Evolutionary conservation across 495 filamentous ascomycete genomes (phyloP), one percentile per base, ranked within the genome.

Genomic region (Hypoxylon fuscum): DNA sequence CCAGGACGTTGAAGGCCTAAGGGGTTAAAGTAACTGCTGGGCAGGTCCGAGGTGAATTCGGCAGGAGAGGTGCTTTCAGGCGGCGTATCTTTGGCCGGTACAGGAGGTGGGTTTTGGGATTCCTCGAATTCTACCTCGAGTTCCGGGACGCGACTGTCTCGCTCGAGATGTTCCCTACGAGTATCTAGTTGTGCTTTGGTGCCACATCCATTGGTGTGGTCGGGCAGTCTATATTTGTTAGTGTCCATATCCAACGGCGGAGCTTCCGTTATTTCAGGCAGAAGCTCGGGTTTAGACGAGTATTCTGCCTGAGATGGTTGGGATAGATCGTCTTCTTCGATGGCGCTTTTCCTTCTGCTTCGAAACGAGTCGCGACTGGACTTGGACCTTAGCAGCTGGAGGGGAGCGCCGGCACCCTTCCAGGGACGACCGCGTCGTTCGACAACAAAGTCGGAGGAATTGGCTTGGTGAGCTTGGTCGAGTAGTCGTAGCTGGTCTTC

Each of bases 401-500:
- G 75, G 64, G 74, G 77, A 45, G 66, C 68, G 17, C 79, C 71
- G 56, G 72, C 61, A 58, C 80, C 85, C 76, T 78, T 85, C 87
- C 88, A 90, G 43, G 85, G 79, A 59, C 86, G 83, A 46, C 88
- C 87, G 60, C 80, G 83, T 64, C 79, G 82, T 71, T 84, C 80
- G 65, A 89, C 71, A 40, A 73, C 61, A n/a, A 77, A 53, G 50
- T 75, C 79, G 37, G 78, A 73, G 5, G 87, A 86, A 60, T 78
- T 76, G 50, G 81, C 74, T 49, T 85, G 83, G 60, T 90, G 86
- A 6, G 81, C 77, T 64, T 77, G 81, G 62, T 91, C 88, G 21
- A 91, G 78, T 55, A 87, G 83, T 60, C 87, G 83, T 31, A 94
- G 77, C 37, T 91, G 87, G 52, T 88, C 83, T 74, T 91, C 86